Evolutionary conservation across 2,329 filamentous ascomycete genomes (phyloP), one percentile per base, ranked within the genome.

Genomic region (Didymosphaeria variabile): DNA sequence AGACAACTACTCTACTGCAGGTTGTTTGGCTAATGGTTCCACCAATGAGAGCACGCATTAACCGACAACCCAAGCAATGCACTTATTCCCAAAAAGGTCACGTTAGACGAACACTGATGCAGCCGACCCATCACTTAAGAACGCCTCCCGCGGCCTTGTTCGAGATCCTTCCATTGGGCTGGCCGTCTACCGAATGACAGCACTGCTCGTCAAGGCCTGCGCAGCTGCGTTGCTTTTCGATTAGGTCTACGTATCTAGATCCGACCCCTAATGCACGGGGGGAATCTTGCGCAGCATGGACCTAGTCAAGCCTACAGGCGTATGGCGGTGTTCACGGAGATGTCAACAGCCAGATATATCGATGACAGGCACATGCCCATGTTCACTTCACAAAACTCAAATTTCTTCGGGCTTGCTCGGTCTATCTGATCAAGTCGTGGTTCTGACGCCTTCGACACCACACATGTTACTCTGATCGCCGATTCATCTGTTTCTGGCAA

Each of bases 51-150:
- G 40, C 17, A 15, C 29, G 17, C 46, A 46, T 55, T 69, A 73
- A 59, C 65, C 69, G 71, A 76, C 44, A 54, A 59, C 38, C 36
- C 36, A 6, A 42, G 66, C 55, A 64, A 58, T 66, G 36, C 58
- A 55, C 63, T 72, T 75, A 68, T 53, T 72, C 63, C 17, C 38
- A 69, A 67, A 46, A 15, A 29, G 66, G 74, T 52, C 55, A 65
- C 57, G 45, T 57, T 77, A 74, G 66, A 74, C 76, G 76, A 77
- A 70, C 53, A 57, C 58, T 66, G 57, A 67, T 56, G 60, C 64
- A 66, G 64, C 63, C 65, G 59, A 59, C 63, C 57, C 58, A 67
- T 59, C 67, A 65, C 44, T 31, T 44, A 59, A 31, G 40, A 55
- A 73, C 67, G 68, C 72, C 66, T 72, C 68, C 70, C 64, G 67